Conservation (phyloP, 768 basidiomycete species). For the Psilocybe cubensis region DNA sequence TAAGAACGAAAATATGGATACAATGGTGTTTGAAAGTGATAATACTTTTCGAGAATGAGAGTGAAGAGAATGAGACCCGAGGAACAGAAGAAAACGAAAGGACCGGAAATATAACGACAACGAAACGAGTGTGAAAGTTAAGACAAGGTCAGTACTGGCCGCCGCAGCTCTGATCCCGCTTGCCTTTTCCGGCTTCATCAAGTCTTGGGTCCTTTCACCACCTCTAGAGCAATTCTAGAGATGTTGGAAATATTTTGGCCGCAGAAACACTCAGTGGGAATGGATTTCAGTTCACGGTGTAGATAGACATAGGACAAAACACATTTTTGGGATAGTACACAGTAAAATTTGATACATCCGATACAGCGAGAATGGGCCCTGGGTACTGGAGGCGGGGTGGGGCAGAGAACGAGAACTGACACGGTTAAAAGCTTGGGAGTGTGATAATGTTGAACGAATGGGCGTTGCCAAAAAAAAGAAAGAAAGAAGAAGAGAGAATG, state of each 20-base stretch:
- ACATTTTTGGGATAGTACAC: slow-evolving; percentile 21
- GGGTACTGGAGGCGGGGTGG: slow-evolving; percentile 9
- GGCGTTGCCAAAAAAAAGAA: slow-evolving; percentile 17
- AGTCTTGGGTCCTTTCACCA: background rate
- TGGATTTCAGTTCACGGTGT: background rate
- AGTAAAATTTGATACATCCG: slow-evolving; percentile 39
- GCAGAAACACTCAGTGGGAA: background rate
- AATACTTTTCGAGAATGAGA: background rate
- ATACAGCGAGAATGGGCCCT: slow-evolving; percentile 14
- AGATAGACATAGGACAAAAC: slow-evolving; percentile 11
- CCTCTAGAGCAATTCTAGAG: background rate
- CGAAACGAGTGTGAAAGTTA: background rate
- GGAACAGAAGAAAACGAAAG: background rate
- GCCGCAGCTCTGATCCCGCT: background rate
- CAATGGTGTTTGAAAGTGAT: background rate
- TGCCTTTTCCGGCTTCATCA: background rate
- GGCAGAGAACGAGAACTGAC: slow-evolving; percentile 12
- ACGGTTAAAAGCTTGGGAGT: slow-evolving; percentile 13
- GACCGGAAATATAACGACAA: background rate
- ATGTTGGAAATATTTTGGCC: background rate
- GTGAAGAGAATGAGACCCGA: background rate
- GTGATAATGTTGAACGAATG: slow-evolving; percentile 18
- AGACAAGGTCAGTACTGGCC: background rate
- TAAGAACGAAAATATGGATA: background rate
- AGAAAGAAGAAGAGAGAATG: slow-evolving; percentile 9